Base-by-base conservation (phyloP, 2,329 filamentous ascomycete species). In the Aspergillus felis region DNA sequence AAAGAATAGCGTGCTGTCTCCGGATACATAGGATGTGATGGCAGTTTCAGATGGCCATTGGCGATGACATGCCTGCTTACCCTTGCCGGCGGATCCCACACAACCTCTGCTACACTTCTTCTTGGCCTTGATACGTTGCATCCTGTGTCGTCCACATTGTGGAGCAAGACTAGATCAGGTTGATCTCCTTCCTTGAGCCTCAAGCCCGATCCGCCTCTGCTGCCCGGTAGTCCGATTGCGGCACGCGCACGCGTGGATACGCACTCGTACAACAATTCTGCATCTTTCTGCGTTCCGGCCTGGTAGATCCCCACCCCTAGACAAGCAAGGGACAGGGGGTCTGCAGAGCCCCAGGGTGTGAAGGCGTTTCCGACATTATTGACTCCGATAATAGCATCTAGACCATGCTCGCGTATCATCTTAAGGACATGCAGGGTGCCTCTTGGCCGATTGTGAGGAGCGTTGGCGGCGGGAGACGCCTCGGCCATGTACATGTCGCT, bases 331-430 rank as follows among this genome's bases (percentile, higher is more conserved):
- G 78, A 77, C 51, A 91, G 68, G 1, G 87, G 87, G 72, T 90
- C 88, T 42, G 82, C 85, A 20, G 78, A 84, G 0, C 87, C 88
- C 66, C 87, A 84, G 0, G 88, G 88, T 6, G 88, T 90, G 64
- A 91, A 90, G 0, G 87, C 86, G 67, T 91, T 91, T 20, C 87
- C 87, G 14, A 91, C 83, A 65, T 91, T 91, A 66, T 90, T 90
- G 41, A 89, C 79, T 1, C 85, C 82, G 4, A 90, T 79, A 14
- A 84, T 84, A 22, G 80, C 85, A 57, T 85, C 79, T 3, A 90
- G 68, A 0, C 78, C 78, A 58, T 85, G 79, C 24, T 82, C 75
- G 42, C 79, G 76, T 58, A 90, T 87, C 74, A 90, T 76, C 3
- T 82, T 74, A 0, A 82, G 79, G 1, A 90, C 75, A 47, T 84